Base-by-base conservation (phyloP, 257 asterid genomes). In the Capsicum chinense region DNA sequence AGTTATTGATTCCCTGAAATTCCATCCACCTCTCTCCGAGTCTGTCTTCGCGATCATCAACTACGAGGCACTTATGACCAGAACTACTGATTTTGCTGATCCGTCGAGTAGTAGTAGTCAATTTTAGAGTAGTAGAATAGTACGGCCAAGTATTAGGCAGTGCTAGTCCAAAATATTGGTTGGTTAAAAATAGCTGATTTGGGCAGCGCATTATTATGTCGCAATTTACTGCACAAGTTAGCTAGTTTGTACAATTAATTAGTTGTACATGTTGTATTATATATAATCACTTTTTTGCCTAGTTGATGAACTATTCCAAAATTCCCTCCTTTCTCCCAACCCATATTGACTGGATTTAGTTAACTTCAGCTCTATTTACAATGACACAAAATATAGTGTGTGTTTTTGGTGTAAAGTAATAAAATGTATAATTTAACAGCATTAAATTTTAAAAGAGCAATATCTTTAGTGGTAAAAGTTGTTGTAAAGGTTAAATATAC, bases 1-100 rank as follows among this genome's bases (percentile, higher is more conserved):
- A 95, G 37, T 94, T 90, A 89, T 92, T 91, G 92, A 93, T 84
- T 69, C 99, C 99, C 73, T 95, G 99, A 37, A 90, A 88, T 47
- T 95, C 99, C 92, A 63, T 90, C 99, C 99, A 95, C 59, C 89
- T 90, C 12, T 92, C 93, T 2, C 88, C 69, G n/a, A 90, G 86
- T 66, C 86, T 89, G 63, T 64, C 66, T 4, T 66, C 35, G 48
- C 6, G 48, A 5, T 66, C 5, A 1, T 21, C 21, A 62, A 21
- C 15, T 13, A 66, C 16, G 47, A 33, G 73, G n/a, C 47, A 64
- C 11, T 16, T 58, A 58, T 50, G 81, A 4, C n/a, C 37, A 6
- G 35, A 70, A 39, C 52, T 26, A 26, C 5, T 26, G 7, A 14
- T 52, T 35, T 26, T 76, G 81, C 13, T 76, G 19, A 35, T 52